Evolutionary conservation across 2,329 filamentous ascomycete genomes (phyloP), one percentile per base, ranked within the genome.

Genomic region (Pochonia chlamydosporia): DNA sequence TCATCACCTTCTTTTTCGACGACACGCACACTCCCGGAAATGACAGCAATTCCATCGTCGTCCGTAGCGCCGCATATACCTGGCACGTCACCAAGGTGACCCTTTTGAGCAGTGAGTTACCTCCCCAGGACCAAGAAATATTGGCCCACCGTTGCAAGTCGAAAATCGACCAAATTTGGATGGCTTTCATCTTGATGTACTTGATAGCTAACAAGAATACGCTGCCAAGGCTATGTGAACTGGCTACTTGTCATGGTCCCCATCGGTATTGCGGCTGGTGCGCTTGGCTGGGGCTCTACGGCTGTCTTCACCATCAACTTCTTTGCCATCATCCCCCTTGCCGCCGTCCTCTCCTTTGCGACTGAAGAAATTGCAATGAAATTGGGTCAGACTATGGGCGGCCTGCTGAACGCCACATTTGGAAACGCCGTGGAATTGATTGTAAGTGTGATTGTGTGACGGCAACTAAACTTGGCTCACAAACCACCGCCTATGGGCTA

Each of bases 391-490:
- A 85, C 85, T 2, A 65, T 90, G 24, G 87, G 87, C 48, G 87
- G 87, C 16, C 65, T 88, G 52, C 73, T 87, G 50, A 89, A 89
- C 63, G 85, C 85, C 24, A 89, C 85, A 1, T 89, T 89, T 65
- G 85, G 85, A 57, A 90, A 89, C 66, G 85, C 85, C 13, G 86
- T 91, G 44, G 87, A 91, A 63, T 67, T 91, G 54, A 89, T 89
- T 69, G 86, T 86, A 65, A 53, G 76, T 61, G 13, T 36, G 6
- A 36, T 14, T n/a, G 5, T 37, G 30, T 26, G 23, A 3, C 13
- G 7, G 20, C 35, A 13, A 13, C 8, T 23, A 4, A 18, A 9
- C 8, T n/a, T 20, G 18, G 20, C n/a, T n/a, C 4, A 23, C 20
- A 20, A 36, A 8, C 7, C 18, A 36, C 5, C 18, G 33, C 35